Evolutionary conservation across 768 basidiomycete species (phyloP), one percentile per base, ranked within the genome.

Genomic region (Termitomyces sp.): DNA sequence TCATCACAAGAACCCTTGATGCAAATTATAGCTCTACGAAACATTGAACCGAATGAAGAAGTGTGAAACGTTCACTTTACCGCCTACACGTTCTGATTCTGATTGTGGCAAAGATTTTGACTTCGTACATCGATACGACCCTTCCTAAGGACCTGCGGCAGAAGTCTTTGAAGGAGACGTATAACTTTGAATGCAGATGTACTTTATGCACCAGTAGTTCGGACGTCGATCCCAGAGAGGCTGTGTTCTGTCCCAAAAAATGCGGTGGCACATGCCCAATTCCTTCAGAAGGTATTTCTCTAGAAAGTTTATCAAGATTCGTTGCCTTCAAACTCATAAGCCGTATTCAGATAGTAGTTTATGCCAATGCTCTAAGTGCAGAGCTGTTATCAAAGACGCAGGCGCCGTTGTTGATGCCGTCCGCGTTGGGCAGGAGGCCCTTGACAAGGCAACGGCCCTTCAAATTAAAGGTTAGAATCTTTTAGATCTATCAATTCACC

Each of bases 91-190:
- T 39, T 22, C 32, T 58, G 12, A 45, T 43, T 27, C 53, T 15
- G n/a, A 42, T 48, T 32, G 35, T 29, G 6, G 35, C 52, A 94
- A 39, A 51, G 94, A 76, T 98, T 41, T 59, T 88, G 33, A 93
- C 88, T 0, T 76, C 90, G 9, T 98, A 98, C 60, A 77, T 97
- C 42, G 96, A 98, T 66, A 83, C 89, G 0, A 91, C 92, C 0
- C 72, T 89, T 2, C 88, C 94, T 0, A 71, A 69, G 10, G 54
- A 62, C 0, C 65, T 75, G 18, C 76, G 95, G 27, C 85, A 81
- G 56, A 66, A 69, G 31, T 72, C 79, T 1, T 75, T 98, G 18
- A 62, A 71, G 41, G 84, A 88, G 56, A 86, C 89, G 0, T 97
- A 98, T 68, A 78, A 81, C 59, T 98, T 98, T 62, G 70, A 63